Percentiles rank a stretch among this genome's conserved stretches.
Conservation (phyloP, 441 rosid genomes). For the Brassica hybrid region DNA sequence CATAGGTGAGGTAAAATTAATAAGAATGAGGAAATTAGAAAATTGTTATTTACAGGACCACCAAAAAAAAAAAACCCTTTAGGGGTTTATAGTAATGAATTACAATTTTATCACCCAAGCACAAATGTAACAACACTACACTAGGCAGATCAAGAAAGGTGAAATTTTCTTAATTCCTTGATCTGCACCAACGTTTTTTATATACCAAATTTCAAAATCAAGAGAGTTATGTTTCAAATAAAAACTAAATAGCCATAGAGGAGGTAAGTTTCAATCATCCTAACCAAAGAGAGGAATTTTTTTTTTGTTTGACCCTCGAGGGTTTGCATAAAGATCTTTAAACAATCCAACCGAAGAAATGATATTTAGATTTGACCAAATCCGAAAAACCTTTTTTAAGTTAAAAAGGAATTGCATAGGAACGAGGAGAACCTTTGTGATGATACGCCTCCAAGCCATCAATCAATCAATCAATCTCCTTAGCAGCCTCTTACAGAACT, state of each 20-base stretch:
- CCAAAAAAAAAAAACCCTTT: too few relatives aligned
- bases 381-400: neutral
- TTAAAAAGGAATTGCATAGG: neutral
- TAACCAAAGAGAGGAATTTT: neutral
- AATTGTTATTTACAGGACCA: too few relatives aligned
- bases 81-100: too few relatives aligned
- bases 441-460: slow-evolving; percentile 92
- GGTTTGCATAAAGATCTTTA: slow-evolving; percentile 28
- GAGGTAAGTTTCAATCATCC: neutral
- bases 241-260: neutral
- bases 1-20: too few relatives aligned
- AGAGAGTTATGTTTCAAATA: neutral
- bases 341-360: slow-evolving; percentile 3
- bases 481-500: slow-evolving; percentile 1
- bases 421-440: slow-evolving; percentile 61
- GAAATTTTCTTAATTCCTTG: neutral
- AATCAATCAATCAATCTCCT: slow-evolving; percentile 51
- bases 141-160: neutral
- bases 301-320: neutral
- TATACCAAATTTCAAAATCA: neutral
- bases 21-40: neutral
- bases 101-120: neutral
- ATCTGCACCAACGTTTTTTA: neutral
- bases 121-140: neutral
- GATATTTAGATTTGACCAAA: neutral